Base-by-base conservation (phyloP, 2,329 filamentous ascomycete genomes). In the Exophiala lecanii-corni region DNA sequence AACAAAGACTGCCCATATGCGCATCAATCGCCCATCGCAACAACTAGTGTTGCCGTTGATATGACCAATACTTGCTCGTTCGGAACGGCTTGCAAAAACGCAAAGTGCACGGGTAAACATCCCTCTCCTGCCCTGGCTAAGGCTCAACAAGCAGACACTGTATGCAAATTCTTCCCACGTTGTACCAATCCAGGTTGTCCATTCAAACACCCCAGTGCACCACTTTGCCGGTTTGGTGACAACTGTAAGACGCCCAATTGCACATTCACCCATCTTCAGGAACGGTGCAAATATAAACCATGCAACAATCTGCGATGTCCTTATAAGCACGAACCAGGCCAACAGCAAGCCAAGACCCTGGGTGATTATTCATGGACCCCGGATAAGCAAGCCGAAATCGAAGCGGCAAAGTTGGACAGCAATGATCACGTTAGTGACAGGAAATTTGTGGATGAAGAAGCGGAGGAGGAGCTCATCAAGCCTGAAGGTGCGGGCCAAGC, bases 61-160 rank as follows among this genome's bases (percentile, higher is more conserved):
- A 75, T 89, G 54, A 78, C 74, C 45, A 88, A 94, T 58, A 73
- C 76, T 13, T 98, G 92, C 70, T 77, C 77, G 13, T 97, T 86
- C 57, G 91, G 89, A 15, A 88, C 81, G 2, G 89, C 89, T 6
- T 98, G 92, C 79, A 94, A 92, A 69, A 98, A 97, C 73, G 77
- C 80, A 58, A 97, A 97, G 69, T 98, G 92, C 61, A 86, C 85
- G 6, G 89, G 78, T 20, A 86, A 88, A 46, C 92, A 98, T 64
- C 92, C 92, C 2, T 96, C 89, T 5, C 92, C 92, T 1, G 89
- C 91, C 4, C 78, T 85, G 55, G 86, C 81, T 62, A 70, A 78
- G 39, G 81, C 82, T 18, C 86, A 91, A 62, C 85, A 94, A 67
- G 76, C 81, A 46, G 85, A 92, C 63, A 81, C 86, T 63, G 83